Conservation (phyloP, 345 rosid species). For the Heritiera fomes region DNA sequence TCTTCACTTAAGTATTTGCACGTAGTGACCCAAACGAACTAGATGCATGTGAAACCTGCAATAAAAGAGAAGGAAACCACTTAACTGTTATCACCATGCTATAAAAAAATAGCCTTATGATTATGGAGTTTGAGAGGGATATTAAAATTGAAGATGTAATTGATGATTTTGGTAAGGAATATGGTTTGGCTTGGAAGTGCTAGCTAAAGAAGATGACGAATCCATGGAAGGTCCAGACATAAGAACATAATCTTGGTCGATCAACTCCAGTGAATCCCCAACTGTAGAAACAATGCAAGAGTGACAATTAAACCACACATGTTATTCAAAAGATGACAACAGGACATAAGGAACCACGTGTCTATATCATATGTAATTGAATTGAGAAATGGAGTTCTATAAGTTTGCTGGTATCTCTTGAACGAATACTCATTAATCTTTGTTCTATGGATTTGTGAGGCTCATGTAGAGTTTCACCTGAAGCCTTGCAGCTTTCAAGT, state of each 20-base stretch:
- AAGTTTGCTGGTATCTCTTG: conserved; percentile 56
- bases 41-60: no score
- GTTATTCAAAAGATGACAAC: not conserved
- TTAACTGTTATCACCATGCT: no score
- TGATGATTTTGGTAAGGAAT: no score
- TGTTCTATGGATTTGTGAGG: conserved; percentile 43
- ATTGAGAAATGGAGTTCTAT: conserved; percentile 6
- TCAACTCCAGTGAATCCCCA: conserved; percentile 69
- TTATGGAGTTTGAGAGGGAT: not conserved
- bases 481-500: no score
- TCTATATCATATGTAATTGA: conserved; percentile 6
- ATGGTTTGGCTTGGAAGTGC: conserved; percentile 48
- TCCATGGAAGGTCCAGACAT: conserved; percentile 85
- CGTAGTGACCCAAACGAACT: no score
- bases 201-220: conserved; percentile 53
- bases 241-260: conserved; percentile 89
- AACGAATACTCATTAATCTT: conserved; percentile 31
- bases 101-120: conserved; percentile 12
- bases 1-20: no score
- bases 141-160: no score
- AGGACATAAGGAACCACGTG: not conserved
- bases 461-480: no score
- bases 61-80: no score
- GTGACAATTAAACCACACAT: conserved; percentile 17
- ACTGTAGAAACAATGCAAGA: conserved; percentile 38